These are phyloP conservation scores for Aristolochia fimbriata DNA, from an alignment of 164 flowering plant species.

Conservation along the genomic window DNA sequence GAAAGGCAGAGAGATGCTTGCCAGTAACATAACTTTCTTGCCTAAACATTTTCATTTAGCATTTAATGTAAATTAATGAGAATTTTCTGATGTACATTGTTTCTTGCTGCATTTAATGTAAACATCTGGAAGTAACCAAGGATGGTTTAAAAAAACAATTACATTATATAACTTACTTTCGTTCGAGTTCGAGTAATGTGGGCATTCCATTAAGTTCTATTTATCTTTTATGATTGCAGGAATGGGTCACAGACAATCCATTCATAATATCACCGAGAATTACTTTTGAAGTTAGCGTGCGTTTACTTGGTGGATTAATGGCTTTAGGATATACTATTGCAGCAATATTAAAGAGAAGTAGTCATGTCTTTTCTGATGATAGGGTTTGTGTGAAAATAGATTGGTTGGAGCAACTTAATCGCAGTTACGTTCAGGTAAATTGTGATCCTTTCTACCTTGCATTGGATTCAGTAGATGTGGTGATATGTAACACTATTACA, in stretches of 20 bases:
- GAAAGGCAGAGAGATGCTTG: too few species aligned
- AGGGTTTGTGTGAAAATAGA: slow-evolving; percentile 83
- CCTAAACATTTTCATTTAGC: too few species aligned
- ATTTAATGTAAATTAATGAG: too few species aligned
- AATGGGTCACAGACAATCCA: slow-evolving; percentile 91
- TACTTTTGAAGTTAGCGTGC: slow-evolving; percentile 94
- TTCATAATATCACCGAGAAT: slow-evolving; percentile 96
- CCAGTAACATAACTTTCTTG: too few species aligned
- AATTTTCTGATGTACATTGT: too few species aligned
- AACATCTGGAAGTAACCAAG: too few species aligned
- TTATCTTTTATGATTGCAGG: slow-evolving; percentile 41
- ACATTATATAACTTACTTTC: too few species aligned
- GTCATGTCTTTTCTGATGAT: slow-evolving; percentile 77
- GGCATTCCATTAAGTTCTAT: neutral
- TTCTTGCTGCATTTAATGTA: too few species aligned
- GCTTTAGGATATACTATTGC: slow-evolving; percentile 98
- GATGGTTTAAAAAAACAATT: too few species aligned
- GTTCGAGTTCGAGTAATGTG: neutral
- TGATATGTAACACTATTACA: too few species aligned
- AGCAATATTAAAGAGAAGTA: slow-evolving; percentile 82
- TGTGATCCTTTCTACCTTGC: too few species aligned
- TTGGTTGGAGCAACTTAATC: slow-evolving; percentile 87
- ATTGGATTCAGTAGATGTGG: too few species aligned
- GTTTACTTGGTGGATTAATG: slow-evolving; percentile 98
- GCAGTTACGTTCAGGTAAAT: slow-evolving; percentile 79